Base-by-base conservation (phyloP, 2,329 filamentous ascomycete species). In the Arthrobotrys sphaeroides region DNA sequence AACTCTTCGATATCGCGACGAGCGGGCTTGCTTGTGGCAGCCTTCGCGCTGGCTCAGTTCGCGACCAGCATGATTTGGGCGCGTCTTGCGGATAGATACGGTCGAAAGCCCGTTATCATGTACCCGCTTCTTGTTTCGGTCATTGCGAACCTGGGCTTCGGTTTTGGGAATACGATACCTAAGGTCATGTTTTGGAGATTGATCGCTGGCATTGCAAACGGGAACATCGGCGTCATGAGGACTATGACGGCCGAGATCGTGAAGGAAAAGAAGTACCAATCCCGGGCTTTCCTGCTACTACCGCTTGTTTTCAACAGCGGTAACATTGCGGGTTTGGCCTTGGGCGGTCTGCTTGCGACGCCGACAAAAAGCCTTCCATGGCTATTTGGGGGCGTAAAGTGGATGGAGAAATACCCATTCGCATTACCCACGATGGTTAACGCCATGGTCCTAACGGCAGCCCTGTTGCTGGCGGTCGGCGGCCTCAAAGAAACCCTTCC, bases 41-140 rank as follows among this genome's bases (percentile, higher is more conserved):
- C 89, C 43, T 96, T 96, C 81, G 94, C 91, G 0, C 90, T 90
- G 0, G 90, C 91, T 0, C 93, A 97, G 81, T 94, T 94, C 80
- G 81, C 92, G 20, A 96, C 92, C 0, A 92, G 92, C 1, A 89
- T 96, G 81, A 82, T 92, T 73, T 96, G 93, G 93, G 93, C 92
- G 0, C 85, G 90, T 0, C 83, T 93, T 1, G 88, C 90, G 2
- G 87, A 87, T 36, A 84, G 83, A 68, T 86, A 87, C 68, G 93
- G 93, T 0, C 87, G 93, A 51, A 96, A 96, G 82, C 87, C 86
- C 10, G 91, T 95, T 12, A 85, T 97, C 18, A 83, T 96, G 64
- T 88, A 96, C 62, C 93, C 93, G 0, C 83, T 96, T 22, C 80
- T 88, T 2, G 93, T 92, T 0, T 93, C 90, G 0, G 86, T 86